These are phyloP conservation scores for Capsicum rhomboideum DNA, from an alignment of 257 asterid genomes.

Conservation along the genomic window DNA sequence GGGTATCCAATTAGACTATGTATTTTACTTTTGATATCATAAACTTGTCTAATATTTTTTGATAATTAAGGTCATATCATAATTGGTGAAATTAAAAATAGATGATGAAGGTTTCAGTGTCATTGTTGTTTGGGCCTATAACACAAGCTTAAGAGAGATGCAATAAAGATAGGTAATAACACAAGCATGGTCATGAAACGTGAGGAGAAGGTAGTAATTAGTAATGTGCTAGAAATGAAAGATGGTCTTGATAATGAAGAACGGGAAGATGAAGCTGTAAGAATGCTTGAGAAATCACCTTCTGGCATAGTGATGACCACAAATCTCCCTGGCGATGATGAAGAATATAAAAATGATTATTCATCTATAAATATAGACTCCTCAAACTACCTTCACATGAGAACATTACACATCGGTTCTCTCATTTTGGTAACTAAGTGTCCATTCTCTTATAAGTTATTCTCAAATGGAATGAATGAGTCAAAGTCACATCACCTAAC, in stretches of 20 bases:
- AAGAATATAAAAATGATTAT: slow-evolving; percentile 19
- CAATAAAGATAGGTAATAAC: neutral
- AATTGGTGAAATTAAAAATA: too few species aligned
- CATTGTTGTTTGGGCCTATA: too few species aligned
- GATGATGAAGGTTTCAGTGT: too few species aligned
- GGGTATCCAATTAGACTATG: too few species aligned
- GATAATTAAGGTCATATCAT: too few species aligned
- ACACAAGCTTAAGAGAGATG: too few species aligned
- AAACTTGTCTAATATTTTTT: too few species aligned
- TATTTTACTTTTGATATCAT: too few species aligned
- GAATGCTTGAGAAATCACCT: slow-evolving; percentile 56
- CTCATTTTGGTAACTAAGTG: slow-evolving; percentile 88
- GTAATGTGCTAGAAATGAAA: slow-evolving; percentile 47
- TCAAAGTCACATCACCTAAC: slow-evolving; percentile 57
- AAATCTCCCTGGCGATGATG: slow-evolving; percentile 37
- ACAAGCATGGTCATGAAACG: slow-evolving; percentile 35
- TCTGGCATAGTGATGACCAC: slow-evolving; percentile 18
- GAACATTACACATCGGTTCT: slow-evolving; percentile 69
- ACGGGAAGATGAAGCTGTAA: slow-evolving; percentile 55
- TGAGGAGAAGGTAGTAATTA: slow-evolving; percentile 48
- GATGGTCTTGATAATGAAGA: slow-evolving; percentile 45
- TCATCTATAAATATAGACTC: slow-evolving; percentile 34
- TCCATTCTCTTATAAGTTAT: slow-evolving; percentile 73
- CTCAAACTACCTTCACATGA: slow-evolving; percentile 28
- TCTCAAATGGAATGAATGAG: slow-evolving; percentile 68